Conservation (phyloP, 1,284 basidiomycete species). For the Sanghuangporus sanghuang region DNA sequence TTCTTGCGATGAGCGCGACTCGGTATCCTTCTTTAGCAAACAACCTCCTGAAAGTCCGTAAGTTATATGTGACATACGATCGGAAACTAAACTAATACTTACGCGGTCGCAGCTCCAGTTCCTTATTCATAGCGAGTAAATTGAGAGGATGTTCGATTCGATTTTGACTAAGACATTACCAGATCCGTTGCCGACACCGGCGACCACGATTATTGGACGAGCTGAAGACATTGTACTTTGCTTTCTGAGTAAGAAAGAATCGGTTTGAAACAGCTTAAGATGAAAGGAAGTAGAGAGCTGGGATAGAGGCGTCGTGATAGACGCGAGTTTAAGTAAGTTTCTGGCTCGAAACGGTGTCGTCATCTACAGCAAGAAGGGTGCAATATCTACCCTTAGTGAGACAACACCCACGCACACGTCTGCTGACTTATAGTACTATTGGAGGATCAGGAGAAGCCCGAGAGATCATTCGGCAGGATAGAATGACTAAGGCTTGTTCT, state of each 20-base stretch:
- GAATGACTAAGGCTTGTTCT: background rate
- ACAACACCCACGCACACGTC: background rate
- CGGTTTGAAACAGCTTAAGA: background rate
- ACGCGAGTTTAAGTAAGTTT: background rate
- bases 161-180: background rate
- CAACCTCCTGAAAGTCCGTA: conserved; percentile 4
- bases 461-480: background rate
- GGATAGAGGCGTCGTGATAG: background rate
- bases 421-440: background rate
- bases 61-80: background rate
- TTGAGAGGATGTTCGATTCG: background rate
- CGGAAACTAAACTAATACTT: background rate
- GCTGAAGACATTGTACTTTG: background rate
- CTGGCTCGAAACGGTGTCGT: background rate
- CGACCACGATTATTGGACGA: conserved; percentile 12
- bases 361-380: background rate
- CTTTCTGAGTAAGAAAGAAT: background rate
- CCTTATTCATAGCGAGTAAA: background rate
- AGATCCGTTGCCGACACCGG: conserved; percentile 15
- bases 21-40: conserved; percentile 23
- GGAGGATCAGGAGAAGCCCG: background rate
- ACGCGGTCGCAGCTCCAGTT: conserved; percentile 18
- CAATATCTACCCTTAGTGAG: background rate
- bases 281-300: background rate
- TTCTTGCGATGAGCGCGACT: conserved; percentile 28